Percentiles rank a stretch among this genome's conserved stretches.
These are phyloP conservation scores for Kuraishia cidri DNA, from an alignment of 805 yeast genomes.

Conservation along the genomic window DNA sequence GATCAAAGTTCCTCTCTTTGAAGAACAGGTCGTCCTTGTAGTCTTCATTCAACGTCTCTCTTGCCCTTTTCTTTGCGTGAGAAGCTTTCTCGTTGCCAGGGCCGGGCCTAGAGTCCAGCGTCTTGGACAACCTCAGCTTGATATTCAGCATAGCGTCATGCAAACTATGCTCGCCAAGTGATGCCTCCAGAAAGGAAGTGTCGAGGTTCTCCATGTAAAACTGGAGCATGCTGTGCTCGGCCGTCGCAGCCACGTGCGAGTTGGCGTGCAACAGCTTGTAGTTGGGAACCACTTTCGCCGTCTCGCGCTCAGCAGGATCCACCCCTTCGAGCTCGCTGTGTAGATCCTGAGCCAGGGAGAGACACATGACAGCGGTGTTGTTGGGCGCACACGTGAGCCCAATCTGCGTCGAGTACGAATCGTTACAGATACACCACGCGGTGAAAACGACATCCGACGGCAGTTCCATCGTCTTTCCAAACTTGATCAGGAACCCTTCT, in stretches of 20 bases:
- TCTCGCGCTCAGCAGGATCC: neutral
- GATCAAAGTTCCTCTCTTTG: slow-evolving; percentile 18
- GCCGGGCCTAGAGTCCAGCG: neutral
- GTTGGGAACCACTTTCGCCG: neutral
- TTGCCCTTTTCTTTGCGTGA: neutral
- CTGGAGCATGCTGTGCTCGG: slow-evolving; percentile 18
- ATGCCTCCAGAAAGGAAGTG: slow-evolving; percentile 11
- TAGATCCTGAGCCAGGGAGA: slow-evolving; percentile 41
- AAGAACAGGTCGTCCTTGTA: slow-evolving; percentile 16
- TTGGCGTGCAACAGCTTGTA: slow-evolving; percentile 2
- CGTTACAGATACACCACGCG: slow-evolving; percentile 75
- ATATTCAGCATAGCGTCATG: slow-evolving; percentile 2
- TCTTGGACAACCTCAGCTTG: slow-evolving; percentile 1
- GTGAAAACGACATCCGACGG: slow-evolving; percentile 38
- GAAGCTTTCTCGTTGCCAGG: slow-evolving; percentile 1
- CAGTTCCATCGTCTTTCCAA: slow-evolving; percentile 38
- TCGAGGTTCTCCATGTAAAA: slow-evolving; percentile 19
- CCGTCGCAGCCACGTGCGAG: slow-evolving; percentile 3
- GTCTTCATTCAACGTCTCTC: neutral
- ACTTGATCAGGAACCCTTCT: slow-evolving; percentile 59
- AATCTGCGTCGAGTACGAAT: slow-evolving; percentile 61
- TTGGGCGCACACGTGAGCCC: slow-evolving; percentile 68
- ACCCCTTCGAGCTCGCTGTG: slow-evolving; percentile 12
- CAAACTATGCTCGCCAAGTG: neutral
- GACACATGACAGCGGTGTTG: slow-evolving; percentile 59